Percentiles rank a stretch among this genome's conserved stretches.
Evolutionary conservation across 495 filamentous ascomycete genomes (phyloP).

Genomic region (Glonium stellatum): DNA sequence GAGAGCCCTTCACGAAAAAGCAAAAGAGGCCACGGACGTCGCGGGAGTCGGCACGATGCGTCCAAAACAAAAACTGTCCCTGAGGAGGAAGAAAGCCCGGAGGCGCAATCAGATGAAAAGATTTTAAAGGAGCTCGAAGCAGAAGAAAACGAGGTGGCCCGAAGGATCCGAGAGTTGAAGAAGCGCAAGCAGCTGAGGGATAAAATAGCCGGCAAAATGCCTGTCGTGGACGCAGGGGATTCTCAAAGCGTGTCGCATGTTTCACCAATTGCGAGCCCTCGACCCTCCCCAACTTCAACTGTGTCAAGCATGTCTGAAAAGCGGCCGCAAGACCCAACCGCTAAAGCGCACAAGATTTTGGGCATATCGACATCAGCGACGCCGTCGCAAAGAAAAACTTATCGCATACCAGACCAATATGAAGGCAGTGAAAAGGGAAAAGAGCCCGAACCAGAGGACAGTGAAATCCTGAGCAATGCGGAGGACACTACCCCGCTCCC

Average conservation of each 20-base stretch:
- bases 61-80: constrained; percentile 29
- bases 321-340: constrained; percentile 25
- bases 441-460: constrained; percentile 4
- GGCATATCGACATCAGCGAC: constrained; percentile 25
- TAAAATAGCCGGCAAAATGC: constrained; percentile 27
- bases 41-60: constrained; percentile 23
- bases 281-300: constrained; percentile 27
- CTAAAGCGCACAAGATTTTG: constrained; percentile 35
- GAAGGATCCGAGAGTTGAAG: constrained; percentile 19
- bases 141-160: constrained; percentile 26
- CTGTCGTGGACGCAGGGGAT: constrained; percentile 28
- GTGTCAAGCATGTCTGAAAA: constrained; percentile 29
- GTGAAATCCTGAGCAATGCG: constrained; percentile 23
- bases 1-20: constrained; percentile 27
- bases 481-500: constrained; percentile 31
- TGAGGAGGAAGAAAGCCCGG: constrained; percentile 22
- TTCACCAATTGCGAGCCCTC: constrained; percentile 24
- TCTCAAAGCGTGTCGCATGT: constrained; percentile 17
- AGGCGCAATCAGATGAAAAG: constrained; percentile 20
- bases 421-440: constrained; percentile 13
- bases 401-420: constrained; percentile 9
- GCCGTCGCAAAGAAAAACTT: constrained; percentile 15
- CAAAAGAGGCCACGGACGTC: constrained; percentile 16
- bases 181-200: constrained; percentile 27
- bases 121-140: constrained; percentile 23